Base-by-base conservation (phyloP, 345 rosid species). In the Eucalyptus sp. region DNA sequence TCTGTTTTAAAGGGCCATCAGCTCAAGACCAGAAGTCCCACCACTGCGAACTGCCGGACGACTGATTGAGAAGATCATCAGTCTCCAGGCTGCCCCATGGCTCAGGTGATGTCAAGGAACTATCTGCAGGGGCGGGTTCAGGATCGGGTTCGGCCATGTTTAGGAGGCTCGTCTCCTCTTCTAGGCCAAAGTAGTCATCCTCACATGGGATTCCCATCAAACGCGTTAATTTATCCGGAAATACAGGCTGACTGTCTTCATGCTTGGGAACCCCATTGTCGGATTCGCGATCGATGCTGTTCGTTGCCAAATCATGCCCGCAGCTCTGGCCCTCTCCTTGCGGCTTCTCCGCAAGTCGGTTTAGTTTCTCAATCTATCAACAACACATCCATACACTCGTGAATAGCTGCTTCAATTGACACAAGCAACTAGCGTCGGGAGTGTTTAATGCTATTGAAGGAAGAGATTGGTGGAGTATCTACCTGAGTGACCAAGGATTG, bases 401-500 rank as follows among this genome's bases (percentile, higher is more conserved):
- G 14, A 76, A 20, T 76, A 37, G 83, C 83, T 20, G 81, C 48
- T 76, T 76, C 46, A 22, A 41, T 37, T 76, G 20, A 20, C 48
- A 37, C 83, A 10, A 12, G 83, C 48, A 11, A 76, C 48, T 20
- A 13, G 56, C 87, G 50, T 10, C 17, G 64, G 24, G 87, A 51
- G 5, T n/a, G 52, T 24, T 64, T 64, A 27, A 85, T n/a, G 60
- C 24, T 20, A 86, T 51, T 13, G 44, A 51, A 52, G 29, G 29
- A 22, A 43, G 62, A 50, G 62, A 51, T 62, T 41, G 51, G 43
- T 37, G 37, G 17, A 66, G 15, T 18, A 33, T 29, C 14, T 93
- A 96, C 98, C 97, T 96, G 94, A 41, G 89, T 43, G 46, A 91
- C 71, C 88, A 97, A 88, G 86, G 93, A 87, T 46, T 94, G 96